Evolutionary conservation across 2,329 filamentous ascomycete species (phyloP), one percentile per base, ranked within the genome.

Genomic region (Fusarium coicis): DNA sequence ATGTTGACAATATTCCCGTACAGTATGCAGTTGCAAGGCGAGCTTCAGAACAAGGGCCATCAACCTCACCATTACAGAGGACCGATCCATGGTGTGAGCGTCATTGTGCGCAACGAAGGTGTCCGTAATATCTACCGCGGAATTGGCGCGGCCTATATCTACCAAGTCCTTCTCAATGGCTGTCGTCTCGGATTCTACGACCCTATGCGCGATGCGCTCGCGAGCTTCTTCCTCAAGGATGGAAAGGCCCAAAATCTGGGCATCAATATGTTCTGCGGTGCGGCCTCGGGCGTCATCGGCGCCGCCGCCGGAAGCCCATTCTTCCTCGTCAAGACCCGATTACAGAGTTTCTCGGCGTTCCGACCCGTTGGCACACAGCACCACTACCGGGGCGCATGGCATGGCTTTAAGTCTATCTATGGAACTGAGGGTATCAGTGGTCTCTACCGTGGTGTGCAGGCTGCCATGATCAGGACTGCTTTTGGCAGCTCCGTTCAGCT

Each of bases 141-240:
- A 61, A 88, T 99, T 65, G 93, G 94, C 28, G 95, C 93, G 80
- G 96, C 96, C 76, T 99, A 98, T 83, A 87, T 97, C 80, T 99
- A 99, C 85, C 96, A 99, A 85, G 90, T 98, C 79, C 90, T 97
- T 57, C 91, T 99, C 78, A 99, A 99, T 82, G 96, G 96, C 79
- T 99, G 95, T 84, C 94, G 96, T 62, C 87, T 99, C 62, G 95
- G 96, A 70, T 98, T 99, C 87, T 99, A 99, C 87, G 96, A 99
- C 81, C 96, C 96, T 10, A 90, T 98, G 84, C 94, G 96, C 80
- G 87, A 90, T 54, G 87, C 86, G 28, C 81, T 97, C 49, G 92
- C 94, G 2, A 87, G 85, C 10, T 84, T 93, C 55, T 82, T 97
- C 63, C 93, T 94, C 83, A 87, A 89, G 69, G 92, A 97, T 81